A percentile compares a stretch with the other conserved stretches of the same genome.
Conservation (phyloP, 306 rosid species). For the Trifolium subterraneum region DNA sequence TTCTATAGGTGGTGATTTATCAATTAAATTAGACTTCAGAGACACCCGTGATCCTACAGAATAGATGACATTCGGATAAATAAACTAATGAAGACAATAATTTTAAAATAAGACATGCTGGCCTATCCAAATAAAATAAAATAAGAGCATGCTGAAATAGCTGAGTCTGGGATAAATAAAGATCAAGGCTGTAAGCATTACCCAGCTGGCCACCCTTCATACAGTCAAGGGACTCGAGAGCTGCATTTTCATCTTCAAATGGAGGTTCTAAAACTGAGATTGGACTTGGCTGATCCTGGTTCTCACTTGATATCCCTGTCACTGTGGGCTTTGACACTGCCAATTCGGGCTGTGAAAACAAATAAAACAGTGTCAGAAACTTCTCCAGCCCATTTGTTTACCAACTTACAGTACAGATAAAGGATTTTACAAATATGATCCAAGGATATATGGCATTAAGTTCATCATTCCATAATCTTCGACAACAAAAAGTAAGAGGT, state of each 20-base stretch:
- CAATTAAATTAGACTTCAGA: constrained; percentile 81
- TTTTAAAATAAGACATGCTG: not conserved
- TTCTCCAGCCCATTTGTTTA: constrained; percentile 20
- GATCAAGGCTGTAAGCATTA: constrained; percentile 38
- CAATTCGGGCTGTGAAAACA: constrained; percentile 56
- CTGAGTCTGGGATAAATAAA: constrained; percentile 4
- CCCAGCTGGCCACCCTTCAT: constrained; percentile 64
- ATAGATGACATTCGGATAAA: constrained; percentile 25
- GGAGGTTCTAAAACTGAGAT: constrained; percentile 87
- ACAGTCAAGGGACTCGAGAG: constrained; percentile 50
- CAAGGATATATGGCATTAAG: constrained; percentile 18
- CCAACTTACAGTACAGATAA: constrained; percentile 27
- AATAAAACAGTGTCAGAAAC: constrained; percentile 35
- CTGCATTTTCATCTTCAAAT: constrained; percentile 71
- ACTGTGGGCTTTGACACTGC: constrained; percentile 54
- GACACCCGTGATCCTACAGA: constrained; percentile 56
- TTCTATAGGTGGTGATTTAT: constrained; percentile 96
- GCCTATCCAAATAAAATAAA: not conserved
- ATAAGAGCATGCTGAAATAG: constrained; percentile 22
- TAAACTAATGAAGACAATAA: constrained; percentile 7
- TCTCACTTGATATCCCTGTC: constrained; percentile 59
- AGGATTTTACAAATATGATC: constrained; percentile 4
- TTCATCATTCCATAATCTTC: constrained; percentile 22
- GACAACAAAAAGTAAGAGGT: constrained; percentile 17
- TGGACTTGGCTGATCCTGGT: constrained; percentile 94